Evolutionary conservation across 805 yeast genomes (phyloP), one percentile per base, ranked within the genome.

Genomic region (Saturnispora serradocipensis): DNA sequence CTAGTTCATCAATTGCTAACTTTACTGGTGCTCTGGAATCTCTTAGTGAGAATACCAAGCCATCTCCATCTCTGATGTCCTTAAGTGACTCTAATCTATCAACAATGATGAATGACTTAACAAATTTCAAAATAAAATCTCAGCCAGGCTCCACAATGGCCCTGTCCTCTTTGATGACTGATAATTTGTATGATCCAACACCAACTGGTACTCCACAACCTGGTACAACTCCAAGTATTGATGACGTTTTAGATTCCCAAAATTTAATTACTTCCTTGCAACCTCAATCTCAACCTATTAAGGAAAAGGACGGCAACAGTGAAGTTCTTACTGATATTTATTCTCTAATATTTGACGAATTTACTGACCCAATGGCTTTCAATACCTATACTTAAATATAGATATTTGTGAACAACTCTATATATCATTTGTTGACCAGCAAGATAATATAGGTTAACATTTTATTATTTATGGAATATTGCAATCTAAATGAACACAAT

Each of bases 311-410:
- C 2, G 34, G 46, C 51, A 48, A 62, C 58, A 52, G 66, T 53
- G 71, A 62, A 42, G 62, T 69, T 22, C 59, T 72, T 53, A 67
- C 66, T 42, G 78, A 75, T 56, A 71, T 74, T 47, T 74, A 74
- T 53, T 69, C 75, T 0, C 57, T 73, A 58, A 70, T 74, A n/a
- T 72, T 72, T 58, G 75, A 72, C 55, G 77, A 72, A 43, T 66
- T 65, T 55, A 66, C 68, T 51, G 73, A 69, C 54, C 71, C 71
- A 5, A 58, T 61, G 61, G 64, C 67, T 9, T 67, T 67, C 49
- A 60, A 49, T 44, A 44, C 52, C n/a, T 24, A 65, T 42, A 56
- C 53, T 16, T 46, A 16, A 56, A 55, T 42, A 46, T 34, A 4
- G 42, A 28, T 22, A 43, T 20, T 43, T 8, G 36, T 18, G 43